Evolutionary conservation across 805 yeast species (phyloP), one percentile per base, ranked within the genome.

Genomic region (Ogataea siamensis): DNA sequence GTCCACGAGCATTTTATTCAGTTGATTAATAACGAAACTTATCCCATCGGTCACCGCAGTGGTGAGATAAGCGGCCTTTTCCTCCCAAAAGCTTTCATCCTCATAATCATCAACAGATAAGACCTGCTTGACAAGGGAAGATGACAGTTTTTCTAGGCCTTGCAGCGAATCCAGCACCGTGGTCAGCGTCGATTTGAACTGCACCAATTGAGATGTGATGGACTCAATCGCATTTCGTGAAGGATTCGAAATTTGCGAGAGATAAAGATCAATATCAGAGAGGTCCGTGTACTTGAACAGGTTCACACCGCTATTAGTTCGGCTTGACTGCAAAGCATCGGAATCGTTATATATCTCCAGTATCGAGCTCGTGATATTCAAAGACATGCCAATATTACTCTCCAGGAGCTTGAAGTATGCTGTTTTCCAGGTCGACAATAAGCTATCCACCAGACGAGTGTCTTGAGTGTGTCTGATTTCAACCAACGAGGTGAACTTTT

Each of bases 101-200:
- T 63, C 67, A 23, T 45, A 41, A 34, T 63, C 67, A 45, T 64
- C 68, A 29, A 63, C 53, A n/a, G 67, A 57, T 26, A 64, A 39
- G 2, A 59, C 44, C 15, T 64, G 67, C 32, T 57, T 60, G 2
- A 34, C 34, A 24, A 63, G 29, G 3, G 45, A 38, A 2, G 23
- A 27, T 2, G 57, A 41, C 14, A 58, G 39, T 7, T 40, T 43
- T 3, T 46, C 38, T 6, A 62, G 25, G 4, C 48, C 42, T 13
- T 42, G 51, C 5, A 59, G 31, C 5, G 63, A 47, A 1, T 34
- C 35, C 7, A 53, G 22, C 11, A 47, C 34, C 4, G 34, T 16
- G 5, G 29, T 39, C 7, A 55, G 41, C 5, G 34, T 39, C 1
- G 18, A 19, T 32, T 50, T 53, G 43, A 52, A 60, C 2, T 27